Conservation (phyloP, 2,329 filamentous ascomycete genomes). For the Fusarium sulawesiense region DNA sequence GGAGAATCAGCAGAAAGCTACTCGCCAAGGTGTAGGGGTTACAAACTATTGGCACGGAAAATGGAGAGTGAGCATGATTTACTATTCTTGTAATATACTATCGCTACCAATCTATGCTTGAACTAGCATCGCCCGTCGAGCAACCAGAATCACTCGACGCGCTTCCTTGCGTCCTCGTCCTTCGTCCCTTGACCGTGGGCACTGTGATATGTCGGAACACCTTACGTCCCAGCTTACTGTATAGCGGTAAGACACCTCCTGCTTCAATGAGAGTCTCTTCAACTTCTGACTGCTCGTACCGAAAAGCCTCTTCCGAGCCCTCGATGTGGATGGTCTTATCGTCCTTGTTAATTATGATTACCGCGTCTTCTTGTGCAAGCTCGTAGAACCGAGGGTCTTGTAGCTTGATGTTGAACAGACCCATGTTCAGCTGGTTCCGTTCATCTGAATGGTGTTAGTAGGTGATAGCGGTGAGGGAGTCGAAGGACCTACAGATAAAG, state of each 20-base stretch:
- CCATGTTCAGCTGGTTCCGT: neutral
- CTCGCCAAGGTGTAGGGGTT: conserved; percentile 7
- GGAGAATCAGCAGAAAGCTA: conserved; percentile 22
- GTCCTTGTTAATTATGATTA: neutral
- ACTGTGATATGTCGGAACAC: conserved; percentile 8
- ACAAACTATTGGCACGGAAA: accelerated
- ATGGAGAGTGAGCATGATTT: neutral
- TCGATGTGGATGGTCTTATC: neutral
- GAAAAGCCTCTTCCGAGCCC: neutral
- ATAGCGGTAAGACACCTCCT: neutral
- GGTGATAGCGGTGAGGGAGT: no score
- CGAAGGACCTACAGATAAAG: conserved; percentile 16
- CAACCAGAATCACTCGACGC: neutral
- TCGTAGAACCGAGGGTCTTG: neutral
- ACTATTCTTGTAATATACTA: neutral
- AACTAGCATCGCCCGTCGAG: neutral
- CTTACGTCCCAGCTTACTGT: neutral
- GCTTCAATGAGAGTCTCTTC: neutral
- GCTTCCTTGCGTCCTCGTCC: neutral
- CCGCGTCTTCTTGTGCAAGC: neutral
- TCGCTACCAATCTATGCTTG: neutral
- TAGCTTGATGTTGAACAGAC: neutral
- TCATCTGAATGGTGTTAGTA: neutral
- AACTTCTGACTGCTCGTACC: neutral
- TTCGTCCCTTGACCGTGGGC: neutral